A percentile compares a stretch with the other conserved stretches of the same genome.
Conservation (phyloP, 768 basidiomycete genomes). For the Lyophyllum decastes region DNA sequence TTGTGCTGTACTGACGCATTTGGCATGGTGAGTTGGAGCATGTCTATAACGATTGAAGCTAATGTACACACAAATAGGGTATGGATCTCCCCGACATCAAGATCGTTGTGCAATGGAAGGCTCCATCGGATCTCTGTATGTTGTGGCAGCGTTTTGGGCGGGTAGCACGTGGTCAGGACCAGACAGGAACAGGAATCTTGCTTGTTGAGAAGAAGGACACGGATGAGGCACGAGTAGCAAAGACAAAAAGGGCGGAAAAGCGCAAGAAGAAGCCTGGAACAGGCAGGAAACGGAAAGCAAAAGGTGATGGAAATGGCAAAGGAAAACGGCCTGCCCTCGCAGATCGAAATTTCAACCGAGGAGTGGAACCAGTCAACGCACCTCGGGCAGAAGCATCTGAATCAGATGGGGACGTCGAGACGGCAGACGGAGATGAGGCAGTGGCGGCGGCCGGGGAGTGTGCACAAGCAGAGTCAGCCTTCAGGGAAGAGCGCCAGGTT, state of each 20-base stretch:
- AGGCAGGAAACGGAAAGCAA: not conserved
- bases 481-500: too few species aligned
- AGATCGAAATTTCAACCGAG: conserved; percentile 2
- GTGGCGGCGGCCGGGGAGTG: not conserved
- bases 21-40: conserved; percentile 31
- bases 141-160: conserved; percentile 37
- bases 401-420: not conserved
- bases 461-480: not conserved
- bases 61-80: conserved; percentile 26
- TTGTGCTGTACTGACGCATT: conserved; percentile 30
- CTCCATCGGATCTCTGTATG: conserved; percentile 21
- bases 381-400: not conserved
- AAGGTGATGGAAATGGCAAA: not conserved
- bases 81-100: conserved; percentile 34
- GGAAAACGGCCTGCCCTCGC: not conserved
- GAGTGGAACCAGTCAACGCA: not conserved
- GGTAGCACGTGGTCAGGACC: conserved; percentile 18
- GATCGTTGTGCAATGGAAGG: conserved; percentile 35
- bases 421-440: not conserved
- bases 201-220: conserved; percentile 29
- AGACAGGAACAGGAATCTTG: conserved; percentile 21
- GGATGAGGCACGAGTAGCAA: conserved; percentile 18
- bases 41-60: not conserved
- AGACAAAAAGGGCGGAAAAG: conserved; percentile 7
- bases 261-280: not conserved